Base-by-base conservation (phyloP, 257 asterid genomes). In the Primulina tabacum region DNA sequence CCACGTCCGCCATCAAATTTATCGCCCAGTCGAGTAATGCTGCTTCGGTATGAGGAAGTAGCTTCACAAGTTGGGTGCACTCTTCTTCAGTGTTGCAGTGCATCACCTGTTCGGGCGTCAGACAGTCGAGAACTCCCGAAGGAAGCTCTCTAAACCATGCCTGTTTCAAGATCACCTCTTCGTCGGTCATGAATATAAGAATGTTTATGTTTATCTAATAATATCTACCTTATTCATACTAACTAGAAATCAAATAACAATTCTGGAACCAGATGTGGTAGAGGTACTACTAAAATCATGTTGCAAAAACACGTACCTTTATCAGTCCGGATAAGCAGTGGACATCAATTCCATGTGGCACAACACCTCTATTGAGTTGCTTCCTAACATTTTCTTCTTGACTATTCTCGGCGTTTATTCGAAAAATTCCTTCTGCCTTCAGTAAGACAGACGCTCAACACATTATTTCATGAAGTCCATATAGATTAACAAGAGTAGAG, bases 71-170 rank as follows among this genome's bases (percentile, higher is more conserved):
- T 57, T 67, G 70, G 37, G 82, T 69, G 80, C 92, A 87, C 64
- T 89, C 97, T 69, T 89, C 90, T 62, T 87, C 97, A 2, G 96
- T 77, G 85, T 87, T 91, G 88, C 97, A 91, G 65, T 75, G 88
- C 96, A 89, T 84, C 30, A 91, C 95, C 73, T 89, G 89, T 66
- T 89, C 93, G 10, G 96, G 86, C 18, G 81, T 84, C 57, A 89
- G 81, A 43, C 81, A 77, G 71, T 89, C 97, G 26, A 91, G 93
- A 72, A 91, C 90, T 11, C 97, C 96, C 0, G 85, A 75, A 0
- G 97, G 97, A 32, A 91, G 95, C 63, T 91, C 97, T 73, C 97
- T 82, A 71, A 91, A 86, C 97, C 96, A 91, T 38, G 97, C 96
- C 97, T 91, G 57, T 50, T 50, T 50, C 57, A 50, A 50, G n/a